Evolutionary conservation across 768 basidiomycete species (phyloP).

Genomic region (Tylopilus balloui): DNA sequence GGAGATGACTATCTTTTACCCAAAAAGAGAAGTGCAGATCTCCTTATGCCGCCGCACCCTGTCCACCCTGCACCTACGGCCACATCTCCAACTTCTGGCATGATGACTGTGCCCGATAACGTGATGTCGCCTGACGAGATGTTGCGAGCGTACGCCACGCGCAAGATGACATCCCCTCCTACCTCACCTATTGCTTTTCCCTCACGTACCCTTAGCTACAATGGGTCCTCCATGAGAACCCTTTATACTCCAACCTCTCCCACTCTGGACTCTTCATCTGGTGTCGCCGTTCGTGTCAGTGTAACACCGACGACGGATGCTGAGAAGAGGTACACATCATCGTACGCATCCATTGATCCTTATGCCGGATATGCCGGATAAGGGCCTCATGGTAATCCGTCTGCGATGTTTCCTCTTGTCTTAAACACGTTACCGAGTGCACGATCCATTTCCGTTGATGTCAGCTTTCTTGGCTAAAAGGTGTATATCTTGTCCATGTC

Average conservation of each 20-base stretch:
- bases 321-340: slow-evolving; percentile 25
- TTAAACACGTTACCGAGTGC: neutral
- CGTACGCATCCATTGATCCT: slow-evolving; percentile 25
- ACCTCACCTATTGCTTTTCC: slow-evolving; percentile 31
- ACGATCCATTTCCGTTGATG: neutral
- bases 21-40: slow-evolving; percentile 17
- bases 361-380: slow-evolving; percentile 16
- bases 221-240: slow-evolving; percentile 26
- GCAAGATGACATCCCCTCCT: slow-evolving; percentile 35
- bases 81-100: slow-evolving; percentile 34
- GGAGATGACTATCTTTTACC: slow-evolving; percentile 47
- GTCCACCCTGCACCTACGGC: slow-evolving; percentile 25
- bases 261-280: slow-evolving; percentile 7
- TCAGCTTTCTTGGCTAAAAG: slow-evolving; percentile 4
- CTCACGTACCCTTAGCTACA: slow-evolving; percentile 21
- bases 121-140: slow-evolving; percentile 68
- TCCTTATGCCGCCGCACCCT: slow-evolving; percentile 34
- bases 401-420: neutral
- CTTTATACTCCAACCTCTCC: slow-evolving; percentile 25
- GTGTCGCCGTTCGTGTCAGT: slow-evolving; percentile 2
- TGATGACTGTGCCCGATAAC: slow-evolving; percentile 40
- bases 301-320: slow-evolving; percentile 6
- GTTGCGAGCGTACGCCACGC: slow-evolving; percentile 67
- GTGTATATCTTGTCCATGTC: slow-evolving; percentile 16
- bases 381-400: neutral